Evolutionary conservation across 2,329 filamentous ascomycete genomes (phyloP), one percentile per base, ranked within the genome.

Genomic region (Colletotrichum sp.): DNA sequence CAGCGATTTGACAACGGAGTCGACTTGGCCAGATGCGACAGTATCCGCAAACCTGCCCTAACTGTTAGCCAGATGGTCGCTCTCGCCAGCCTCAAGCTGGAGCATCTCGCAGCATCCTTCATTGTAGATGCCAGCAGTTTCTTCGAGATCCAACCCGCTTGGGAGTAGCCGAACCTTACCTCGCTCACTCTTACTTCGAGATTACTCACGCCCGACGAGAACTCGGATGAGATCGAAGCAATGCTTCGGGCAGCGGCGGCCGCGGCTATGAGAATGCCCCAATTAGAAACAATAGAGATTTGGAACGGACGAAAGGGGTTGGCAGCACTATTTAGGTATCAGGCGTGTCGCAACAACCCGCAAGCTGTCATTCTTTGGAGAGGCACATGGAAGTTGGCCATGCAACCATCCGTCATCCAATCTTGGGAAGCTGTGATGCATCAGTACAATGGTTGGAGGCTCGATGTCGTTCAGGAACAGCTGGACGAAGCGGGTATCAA

Each of bases 251-350:
- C 73, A 72, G 80, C 79, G 57, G 78, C 77, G 24, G 75, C 58
- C 58, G 75, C 74, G 64, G 80, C 80, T 33, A 77, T 78, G 29
- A 78, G 76, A 73, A 83, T 83, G 80, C 80, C 80, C 70, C 69
- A 62, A n/a, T 75, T 83, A 51, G 69, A 80, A 76, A 82, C 76
- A 67, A 80, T 82, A 80, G 80, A 82, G 75, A 81, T 82, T 64
- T 82, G 80, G 80, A 82, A 82, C 77, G 82, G 79, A 76, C 59
- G 72, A 77, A 77, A 80, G 76, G 79, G 80, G 6, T 67, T 80
- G 59, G 80, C 81, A 55, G 74, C 74, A 68, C 78, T 83, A 69
- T 83, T 83, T 72, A 73, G 75, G 67, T 83, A 81, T 59, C 77
- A 80, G 75, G 43, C 68, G 64, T 55, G 69, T 29, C 54, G 58